Conservation (phyloP, 371 early-diverging fungal species). For the Funneliformis caledonium region DNA sequence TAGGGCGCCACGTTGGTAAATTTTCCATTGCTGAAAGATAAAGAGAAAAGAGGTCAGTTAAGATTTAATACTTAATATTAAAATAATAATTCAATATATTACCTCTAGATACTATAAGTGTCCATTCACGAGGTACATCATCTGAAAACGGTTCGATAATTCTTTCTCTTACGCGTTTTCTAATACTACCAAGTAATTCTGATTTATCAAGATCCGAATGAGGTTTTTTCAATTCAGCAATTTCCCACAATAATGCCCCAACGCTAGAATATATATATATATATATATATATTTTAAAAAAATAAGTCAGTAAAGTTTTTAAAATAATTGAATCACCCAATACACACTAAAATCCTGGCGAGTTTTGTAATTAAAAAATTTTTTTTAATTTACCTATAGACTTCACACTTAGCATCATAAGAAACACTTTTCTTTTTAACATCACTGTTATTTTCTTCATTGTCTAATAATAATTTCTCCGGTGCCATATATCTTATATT, state of each 20-base stretch:
- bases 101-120: not conserved
- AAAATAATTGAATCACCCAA: not conserved
- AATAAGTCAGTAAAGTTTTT: not conserved
- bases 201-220: no score
- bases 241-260: constrained; percentile 19
- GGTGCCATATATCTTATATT: constrained; percentile 13
- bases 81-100: no score
- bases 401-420: constrained; percentile 15
- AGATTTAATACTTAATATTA: not conserved
- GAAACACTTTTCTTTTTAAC: not conserved
- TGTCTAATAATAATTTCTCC: not conserved
- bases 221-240: not conserved
- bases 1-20: not conserved
- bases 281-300: no score
- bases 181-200: not conserved
- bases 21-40: not conserved
- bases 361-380: not conserved
- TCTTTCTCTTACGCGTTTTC: not conserved
- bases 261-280: constrained; percentile 23
- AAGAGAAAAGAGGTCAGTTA: not conserved
- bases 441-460: not conserved
- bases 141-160: not conserved
- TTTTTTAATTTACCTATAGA: not conserved
- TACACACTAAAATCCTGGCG: no score
- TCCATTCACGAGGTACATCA: not conserved